Percentiles rank a stretch among this genome's conserved stretches.
phyloP scores from a whole-genome alignment of 2,329 filamentous ascomycete genomes.

The Metarhizium robertsii region DNA sequence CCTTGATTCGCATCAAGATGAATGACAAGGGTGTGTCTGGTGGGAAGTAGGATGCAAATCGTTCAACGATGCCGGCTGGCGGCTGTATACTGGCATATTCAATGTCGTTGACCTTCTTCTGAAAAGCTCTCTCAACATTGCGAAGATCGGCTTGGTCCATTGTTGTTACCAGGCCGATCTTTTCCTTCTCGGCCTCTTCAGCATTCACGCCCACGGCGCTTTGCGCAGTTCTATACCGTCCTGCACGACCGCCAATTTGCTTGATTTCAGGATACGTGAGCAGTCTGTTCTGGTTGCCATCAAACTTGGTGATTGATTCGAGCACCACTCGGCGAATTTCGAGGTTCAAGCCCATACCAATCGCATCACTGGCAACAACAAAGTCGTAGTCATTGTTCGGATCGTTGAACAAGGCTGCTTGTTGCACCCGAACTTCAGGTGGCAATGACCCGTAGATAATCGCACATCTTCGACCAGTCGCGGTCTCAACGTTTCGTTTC shows the following conservation, averaged over 20 bases:
- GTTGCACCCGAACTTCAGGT: conserved; percentile 84
- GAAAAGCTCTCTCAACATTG: conserved; percentile 54
- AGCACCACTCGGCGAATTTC: conserved; percentile 88
- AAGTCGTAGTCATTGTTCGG: conserved; percentile 93
- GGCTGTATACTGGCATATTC: conserved; percentile 65
- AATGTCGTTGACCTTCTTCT: conserved; percentile 54
- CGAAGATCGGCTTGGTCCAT: conserved; percentile 62
- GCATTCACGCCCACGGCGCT: conserved; percentile 9
- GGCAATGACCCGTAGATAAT: conserved; percentile 89
- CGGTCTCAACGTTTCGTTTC: conserved; percentile 66
- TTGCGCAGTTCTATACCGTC: conserved; percentile 65
- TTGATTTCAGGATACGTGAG: conserved; percentile 74
- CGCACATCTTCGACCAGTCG: conserved; percentile 72
- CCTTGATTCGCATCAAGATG: conserved; percentile 65
- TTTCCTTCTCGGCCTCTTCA: conserved; percentile 18
- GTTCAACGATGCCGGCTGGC: conserved; percentile 59
- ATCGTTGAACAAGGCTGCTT: conserved; percentile 90
- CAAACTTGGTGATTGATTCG: conserved; percentile 64
- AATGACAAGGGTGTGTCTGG: conserved; percentile 73
- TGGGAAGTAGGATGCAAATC: conserved; percentile 76
- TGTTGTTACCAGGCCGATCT: conserved; percentile 68
- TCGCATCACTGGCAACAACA: conserved; percentile 87
- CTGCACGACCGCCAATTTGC: conserved; percentile 89
- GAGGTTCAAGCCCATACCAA: conserved; percentile 94
- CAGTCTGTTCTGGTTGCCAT: conserved; percentile 46